phyloP scores from a whole-genome alignment of 2,329 filamentous ascomycete species.

The Dactylellina parvicollis region DNA sequence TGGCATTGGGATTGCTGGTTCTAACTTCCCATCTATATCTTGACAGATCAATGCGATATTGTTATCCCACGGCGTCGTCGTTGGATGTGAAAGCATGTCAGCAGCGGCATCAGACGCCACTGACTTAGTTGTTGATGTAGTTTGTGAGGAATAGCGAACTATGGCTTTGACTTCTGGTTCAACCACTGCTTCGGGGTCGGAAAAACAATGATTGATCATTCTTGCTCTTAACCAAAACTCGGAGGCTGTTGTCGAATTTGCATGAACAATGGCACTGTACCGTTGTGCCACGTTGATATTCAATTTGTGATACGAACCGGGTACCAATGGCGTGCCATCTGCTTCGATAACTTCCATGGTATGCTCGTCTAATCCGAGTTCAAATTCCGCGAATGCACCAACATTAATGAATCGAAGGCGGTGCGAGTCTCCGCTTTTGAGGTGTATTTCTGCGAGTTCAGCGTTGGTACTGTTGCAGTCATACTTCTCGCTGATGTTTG shows the following conservation, averaged over 20 bases:
- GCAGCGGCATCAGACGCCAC: not conserved
- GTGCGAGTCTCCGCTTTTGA: conserved; percentile 69
- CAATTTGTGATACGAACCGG: conserved; percentile 69
- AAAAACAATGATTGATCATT: conserved; percentile 71
- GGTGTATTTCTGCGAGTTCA: conserved; percentile 62
- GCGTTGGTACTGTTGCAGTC: conserved; percentile 40
- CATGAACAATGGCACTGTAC: conserved; percentile 73
- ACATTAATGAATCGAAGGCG: conserved; percentile 75
- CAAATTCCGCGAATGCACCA: conserved; percentile 76
- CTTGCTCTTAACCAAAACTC: conserved; percentile 74
- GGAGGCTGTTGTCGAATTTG: conserved; percentile 67
- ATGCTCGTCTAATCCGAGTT: conserved; percentile 74
- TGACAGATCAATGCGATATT: conserved; percentile 64
- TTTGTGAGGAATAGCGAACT: conserved; percentile 45
- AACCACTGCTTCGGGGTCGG: conserved; percentile 61
- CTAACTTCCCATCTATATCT: conserved; percentile 66
- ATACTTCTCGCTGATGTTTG: conserved; percentile 43
- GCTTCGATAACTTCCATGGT: conserved; percentile 73
- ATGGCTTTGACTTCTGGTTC: conserved; percentile 56
- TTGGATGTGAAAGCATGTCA: conserved; percentile 56
- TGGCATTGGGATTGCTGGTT: conserved; percentile 63
- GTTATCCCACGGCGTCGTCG: conserved; percentile 66
- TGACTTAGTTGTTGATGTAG: not conserved
- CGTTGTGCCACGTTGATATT: conserved; percentile 76
- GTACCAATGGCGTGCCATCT: conserved; percentile 74